Conservation (phyloP, 257 asterid species). For the Gentiana macrophylla region DNA sequence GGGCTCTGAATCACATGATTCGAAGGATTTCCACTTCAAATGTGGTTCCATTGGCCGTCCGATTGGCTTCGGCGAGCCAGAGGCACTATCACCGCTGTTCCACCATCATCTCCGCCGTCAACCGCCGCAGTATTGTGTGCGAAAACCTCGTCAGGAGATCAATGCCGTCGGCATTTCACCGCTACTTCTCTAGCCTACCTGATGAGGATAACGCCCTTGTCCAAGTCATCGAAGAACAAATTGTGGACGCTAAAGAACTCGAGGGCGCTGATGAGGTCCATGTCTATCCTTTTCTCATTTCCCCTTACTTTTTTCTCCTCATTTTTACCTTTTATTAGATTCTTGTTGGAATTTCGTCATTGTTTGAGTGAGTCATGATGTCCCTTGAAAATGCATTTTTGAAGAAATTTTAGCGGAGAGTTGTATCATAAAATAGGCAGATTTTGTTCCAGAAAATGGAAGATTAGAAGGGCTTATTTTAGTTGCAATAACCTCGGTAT, state of each 20-base stretch:
- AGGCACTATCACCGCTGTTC: conserved; percentile 27
- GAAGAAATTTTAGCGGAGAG: too few species aligned
- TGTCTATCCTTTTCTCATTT: neutral
- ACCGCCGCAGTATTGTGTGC: conserved; percentile 7
- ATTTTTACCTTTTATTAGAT: neutral
- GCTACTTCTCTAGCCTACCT: conserved; percentile 20
- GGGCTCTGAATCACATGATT: conserved; percentile 32
- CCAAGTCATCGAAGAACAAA: conserved; percentile 40
- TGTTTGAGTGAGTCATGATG: too few species aligned
- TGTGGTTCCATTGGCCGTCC: conserved; percentile 30
- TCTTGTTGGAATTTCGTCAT: too few species aligned
- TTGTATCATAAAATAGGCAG: too few species aligned
- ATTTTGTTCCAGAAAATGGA: too few species aligned
- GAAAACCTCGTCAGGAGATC: conserved; percentile 19
- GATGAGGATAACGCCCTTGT: conserved; percentile 41
- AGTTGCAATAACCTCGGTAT: too few species aligned
- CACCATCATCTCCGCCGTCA: conserved; percentile 27
- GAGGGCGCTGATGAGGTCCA: neutral
- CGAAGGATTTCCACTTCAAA: conserved; percentile 32
- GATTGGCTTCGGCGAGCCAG: conserved; percentile 31
- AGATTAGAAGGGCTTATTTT: too few species aligned
- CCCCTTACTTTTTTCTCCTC: too few species aligned
- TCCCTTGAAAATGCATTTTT: too few species aligned
- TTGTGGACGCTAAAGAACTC: conserved; percentile 31
- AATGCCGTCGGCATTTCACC: conserved; percentile 27